Base-by-base conservation (phyloP, 2,329 filamentous ascomycete species). In the Ophiostoma novo-ulmi region DNA sequence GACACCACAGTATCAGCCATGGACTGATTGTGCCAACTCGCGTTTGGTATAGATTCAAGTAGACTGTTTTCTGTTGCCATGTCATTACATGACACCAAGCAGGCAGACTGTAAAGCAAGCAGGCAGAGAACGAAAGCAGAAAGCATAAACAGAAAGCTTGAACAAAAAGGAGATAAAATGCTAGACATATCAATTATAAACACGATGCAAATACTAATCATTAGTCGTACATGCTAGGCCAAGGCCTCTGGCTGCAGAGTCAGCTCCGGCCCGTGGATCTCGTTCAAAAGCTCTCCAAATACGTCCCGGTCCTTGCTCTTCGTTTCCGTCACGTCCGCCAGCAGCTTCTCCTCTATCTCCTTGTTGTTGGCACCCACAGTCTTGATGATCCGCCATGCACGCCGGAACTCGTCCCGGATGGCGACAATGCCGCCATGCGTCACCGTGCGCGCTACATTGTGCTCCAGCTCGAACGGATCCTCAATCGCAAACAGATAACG, bases 401-500 rank as follows among this genome's bases (percentile, higher is more conserved):
- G 86, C 22, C 92, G 85, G 76, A 97, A 95, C 79, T 97, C 93
- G 75, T 95, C 90, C 58, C 92, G 85, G 72, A 97, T 95, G 0
- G 89, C 86, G 1, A 92, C 89, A 73, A 97, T 92, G 1, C 93
- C 92, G 72, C 89, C 87, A 76, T 94, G 91, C 7, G 90, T 93
- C 0, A 97, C 93, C 0, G 93, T 97, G 68, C 92, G 85, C 3
- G 91, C 94, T 44, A 97, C 91, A 75, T 97, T 97, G 79, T 97
- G 93, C 58, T 93, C 89, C 1, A 89, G 80, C 80, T 97, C 93
- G 76, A 97, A 97, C 0, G 94, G 94, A 78, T 97, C 94, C 77
- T 97, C 94, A 72, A 97, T 94, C 41, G 92, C 92, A 74, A 97
- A 91, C 5, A 97, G 85, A 78, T 93, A 97, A 14, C 93, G 88